A percentile compares a stretch with the other conserved stretches of the same genome.
Conservation (phyloP, 768 basidiomycete species). For the Tephrocybe sp. region DNA sequence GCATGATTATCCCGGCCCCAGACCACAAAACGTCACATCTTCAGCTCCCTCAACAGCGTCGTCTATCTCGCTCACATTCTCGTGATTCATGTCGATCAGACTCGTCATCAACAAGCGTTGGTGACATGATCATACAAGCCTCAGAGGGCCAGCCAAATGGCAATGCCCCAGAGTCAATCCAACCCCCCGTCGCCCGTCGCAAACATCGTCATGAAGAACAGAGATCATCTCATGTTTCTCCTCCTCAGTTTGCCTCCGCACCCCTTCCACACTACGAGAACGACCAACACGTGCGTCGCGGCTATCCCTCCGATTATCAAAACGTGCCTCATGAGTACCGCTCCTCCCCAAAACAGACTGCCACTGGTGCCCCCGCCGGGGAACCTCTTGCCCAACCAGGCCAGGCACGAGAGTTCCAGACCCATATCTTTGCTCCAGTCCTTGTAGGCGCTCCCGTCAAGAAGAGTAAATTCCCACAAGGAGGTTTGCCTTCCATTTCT, state of each 20-base stretch:
- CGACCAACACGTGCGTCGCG: constrained; percentile 5
- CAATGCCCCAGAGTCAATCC: constrained; percentile 2
- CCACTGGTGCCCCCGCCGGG: constrained; percentile 15
- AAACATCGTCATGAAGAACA: constrained; percentile 1
- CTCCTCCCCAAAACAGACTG: constrained; percentile 12
- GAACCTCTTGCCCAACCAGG: constrained; percentile 24
- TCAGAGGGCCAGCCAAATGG: constrained; percentile 21
- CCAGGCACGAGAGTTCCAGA: constrained; percentile 45
- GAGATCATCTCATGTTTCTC: neutral
- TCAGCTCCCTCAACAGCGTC: constrained; percentile 2
- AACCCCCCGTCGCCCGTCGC: neutral
- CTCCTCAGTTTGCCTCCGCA: neutral
- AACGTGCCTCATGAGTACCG: constrained; percentile 14
- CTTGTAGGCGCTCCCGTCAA: constrained; percentile 73
- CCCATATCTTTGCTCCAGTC: constrained; percentile 70
- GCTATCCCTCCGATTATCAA: constrained; percentile 8
- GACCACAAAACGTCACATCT: constrained; percentile 2
- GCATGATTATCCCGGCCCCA: constrained; percentile 19
- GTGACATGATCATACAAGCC: constrained; percentile 43
- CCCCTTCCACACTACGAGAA: constrained; percentile 2
- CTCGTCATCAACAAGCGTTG: constrained; percentile 35
- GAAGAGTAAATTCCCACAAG: constrained; percentile 49
- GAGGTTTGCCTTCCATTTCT: constrained; percentile 10
- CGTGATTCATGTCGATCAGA: constrained; percentile 31
- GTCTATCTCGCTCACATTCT: constrained; percentile 12